Evolutionary conservation across 176 grass and related monocot genomes (phyloP).

Genomic region (Echinochloa phyllopogon): DNA sequence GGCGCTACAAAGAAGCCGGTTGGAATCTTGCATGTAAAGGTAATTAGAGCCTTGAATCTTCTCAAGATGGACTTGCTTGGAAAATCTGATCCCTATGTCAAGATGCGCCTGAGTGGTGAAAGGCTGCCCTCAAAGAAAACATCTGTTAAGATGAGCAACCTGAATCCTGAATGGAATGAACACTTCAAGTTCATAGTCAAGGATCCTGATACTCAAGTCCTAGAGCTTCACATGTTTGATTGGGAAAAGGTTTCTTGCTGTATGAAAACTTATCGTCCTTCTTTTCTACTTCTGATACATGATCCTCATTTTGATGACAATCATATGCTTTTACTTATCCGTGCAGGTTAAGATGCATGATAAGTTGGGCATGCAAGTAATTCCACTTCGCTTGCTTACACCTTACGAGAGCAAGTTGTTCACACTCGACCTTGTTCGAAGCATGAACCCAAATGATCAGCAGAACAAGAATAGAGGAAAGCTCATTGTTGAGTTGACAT

Average conservation of each 20-base stretch:
- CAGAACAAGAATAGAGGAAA: constrained; percentile 92
- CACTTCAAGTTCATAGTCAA: constrained; percentile 94
- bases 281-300: neutral
- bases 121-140: constrained; percentile 82
- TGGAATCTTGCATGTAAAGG: constrained; percentile 85
- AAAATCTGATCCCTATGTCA: constrained; percentile 98
- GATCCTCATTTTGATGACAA: neutral
- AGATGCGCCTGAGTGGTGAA: constrained; percentile 87
- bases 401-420: constrained; percentile 77
- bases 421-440: constrained; percentile 82
- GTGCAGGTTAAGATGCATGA: constrained; percentile 88
- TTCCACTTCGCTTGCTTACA: constrained; percentile 72
- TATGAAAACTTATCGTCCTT: constrained; percentile 28
- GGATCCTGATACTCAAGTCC: constrained; percentile 88
- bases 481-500: constrained; percentile 77
- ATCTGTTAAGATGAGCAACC: constrained; percentile 85
- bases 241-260: constrained; percentile 94
- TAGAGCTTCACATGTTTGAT: constrained; percentile 90
- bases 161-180: constrained; percentile 98
- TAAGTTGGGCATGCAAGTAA: constrained; percentile 89
- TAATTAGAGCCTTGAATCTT: constrained; percentile 84
- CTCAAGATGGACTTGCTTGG: constrained; percentile 97
- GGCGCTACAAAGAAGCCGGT: constrained; percentile 86
- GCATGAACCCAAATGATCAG: constrained; percentile 77
- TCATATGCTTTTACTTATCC: neutral